phyloP scores from a whole-genome alignment of 495 filamentous ascomycete species.

The Durotheca rogersii region DNA sequence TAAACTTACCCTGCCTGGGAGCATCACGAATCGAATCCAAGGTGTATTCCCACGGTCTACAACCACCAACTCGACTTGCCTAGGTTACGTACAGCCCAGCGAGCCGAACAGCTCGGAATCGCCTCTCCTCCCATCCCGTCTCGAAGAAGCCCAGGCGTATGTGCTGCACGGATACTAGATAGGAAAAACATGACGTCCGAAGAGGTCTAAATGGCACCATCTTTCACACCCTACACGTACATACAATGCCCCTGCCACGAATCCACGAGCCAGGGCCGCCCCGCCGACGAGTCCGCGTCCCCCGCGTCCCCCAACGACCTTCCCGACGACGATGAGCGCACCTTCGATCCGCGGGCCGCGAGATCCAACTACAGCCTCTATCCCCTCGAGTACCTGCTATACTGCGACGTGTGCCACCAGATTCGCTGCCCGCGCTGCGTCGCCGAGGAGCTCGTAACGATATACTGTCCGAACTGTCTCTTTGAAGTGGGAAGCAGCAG shows the following conservation, averaged over 20 bases:
- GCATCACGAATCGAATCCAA: background rate
- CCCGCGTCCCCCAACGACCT: constrained; percentile 38
- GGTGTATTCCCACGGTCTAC: no score
- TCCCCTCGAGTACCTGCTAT: constrained; percentile 89
- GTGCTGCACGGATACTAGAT: background rate
- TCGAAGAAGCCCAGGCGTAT: background rate
- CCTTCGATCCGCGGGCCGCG: constrained; percentile 81
- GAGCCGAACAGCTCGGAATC: no score
- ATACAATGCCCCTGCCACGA: constrained; percentile 91
- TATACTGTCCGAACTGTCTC: constrained; percentile 93
- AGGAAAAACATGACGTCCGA: constrained; percentile 30
- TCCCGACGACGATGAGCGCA: constrained; percentile 68
- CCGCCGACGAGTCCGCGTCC: constrained; percentile 42
- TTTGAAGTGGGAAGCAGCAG: constrained; percentile 92
- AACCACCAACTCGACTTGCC: no score
- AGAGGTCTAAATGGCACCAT: constrained; percentile 61
- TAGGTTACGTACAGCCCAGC: no score
- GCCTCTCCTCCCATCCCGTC: background rate
- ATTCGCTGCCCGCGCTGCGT: constrained; percentile 92
- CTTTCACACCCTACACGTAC: constrained; percentile 82
- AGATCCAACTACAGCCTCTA: constrained; percentile 88
- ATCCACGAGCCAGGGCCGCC: constrained; percentile 42
- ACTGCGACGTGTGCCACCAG: constrained; percentile 95
- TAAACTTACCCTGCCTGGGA: no score
- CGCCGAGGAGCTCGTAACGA: constrained; percentile 86